Evolutionary conservation across 176 grass and related monocot genomes (phyloP).

Genomic region (Dactylis glomerata): DNA sequence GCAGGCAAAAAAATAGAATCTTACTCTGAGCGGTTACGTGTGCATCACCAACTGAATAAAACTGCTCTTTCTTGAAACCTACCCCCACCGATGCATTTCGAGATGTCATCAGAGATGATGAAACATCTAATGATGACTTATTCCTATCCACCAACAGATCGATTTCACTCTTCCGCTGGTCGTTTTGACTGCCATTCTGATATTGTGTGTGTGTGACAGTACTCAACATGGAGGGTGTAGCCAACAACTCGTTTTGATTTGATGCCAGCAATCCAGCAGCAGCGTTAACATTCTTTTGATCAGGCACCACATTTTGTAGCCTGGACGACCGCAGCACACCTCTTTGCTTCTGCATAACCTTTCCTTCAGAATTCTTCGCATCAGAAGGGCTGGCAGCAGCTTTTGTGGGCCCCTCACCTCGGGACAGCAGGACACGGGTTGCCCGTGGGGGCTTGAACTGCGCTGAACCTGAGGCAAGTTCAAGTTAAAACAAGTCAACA

Average conservation of each 20-base stretch:
- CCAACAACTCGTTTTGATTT: constrained; percentile 36
- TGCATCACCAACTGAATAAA: constrained; percentile 21
- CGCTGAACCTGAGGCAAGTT: constrained; percentile 45
- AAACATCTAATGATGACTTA: constrained; percentile 37
- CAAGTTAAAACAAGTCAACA: constrained; percentile 21
- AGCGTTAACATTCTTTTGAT: constrained; percentile 32
- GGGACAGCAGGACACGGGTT: constrained; percentile 48
- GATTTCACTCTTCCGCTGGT: constrained; percentile 28
- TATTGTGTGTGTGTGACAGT: constrained; percentile 24
- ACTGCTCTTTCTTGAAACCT: constrained; percentile 45
- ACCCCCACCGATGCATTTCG: not conserved
- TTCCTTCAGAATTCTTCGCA: constrained; percentile 10
- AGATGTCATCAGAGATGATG: constrained; percentile 38
- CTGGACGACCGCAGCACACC: constrained; percentile 27
- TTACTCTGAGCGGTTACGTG: constrained; percentile 59
- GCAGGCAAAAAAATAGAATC: constrained; percentile 14
- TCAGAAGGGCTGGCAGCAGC: constrained; percentile 32
- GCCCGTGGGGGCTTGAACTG: constrained; percentile 60
- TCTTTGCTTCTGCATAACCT: constrained; percentile 27
- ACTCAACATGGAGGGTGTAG: constrained; percentile 35
- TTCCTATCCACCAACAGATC: constrained; percentile 39
- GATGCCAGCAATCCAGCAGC: not conserved
- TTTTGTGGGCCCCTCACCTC: constrained; percentile 29
- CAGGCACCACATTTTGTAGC: constrained; percentile 8
- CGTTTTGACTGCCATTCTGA: constrained; percentile 24